These are phyloP conservation scores for Iodosphaeria phyllophila DNA, from an alignment of 2,329 filamentous ascomycete species.

Conservation along the genomic window DNA sequence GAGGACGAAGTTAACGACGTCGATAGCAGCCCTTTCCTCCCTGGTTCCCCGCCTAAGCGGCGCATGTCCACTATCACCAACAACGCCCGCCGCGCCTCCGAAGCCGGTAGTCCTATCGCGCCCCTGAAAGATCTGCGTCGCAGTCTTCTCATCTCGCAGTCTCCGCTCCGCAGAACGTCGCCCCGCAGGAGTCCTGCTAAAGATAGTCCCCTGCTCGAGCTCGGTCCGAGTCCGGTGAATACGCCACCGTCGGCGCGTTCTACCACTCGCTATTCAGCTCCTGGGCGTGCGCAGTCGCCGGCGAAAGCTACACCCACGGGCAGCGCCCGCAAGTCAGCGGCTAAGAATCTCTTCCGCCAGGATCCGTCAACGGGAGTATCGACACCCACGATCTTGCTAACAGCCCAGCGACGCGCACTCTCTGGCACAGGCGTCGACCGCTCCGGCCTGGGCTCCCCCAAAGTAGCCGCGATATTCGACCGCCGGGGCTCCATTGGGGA, in stretches of 20 bases:
- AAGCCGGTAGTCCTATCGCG: constrained; percentile 33
- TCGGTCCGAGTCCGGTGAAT: too few species aligned
- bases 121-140: constrained; percentile 29
- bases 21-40: constrained; percentile 21
- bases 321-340: too few species aligned
- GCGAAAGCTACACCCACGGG: too few species aligned
- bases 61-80: constrained; percentile 11
- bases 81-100: constrained; percentile 21
- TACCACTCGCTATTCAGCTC: constrained; percentile 17
- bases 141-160: too few species aligned
- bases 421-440: constrained; percentile 54
- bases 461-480: constrained; percentile 51
- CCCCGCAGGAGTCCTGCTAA: too few species aligned
- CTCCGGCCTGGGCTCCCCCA: constrained; percentile 56
- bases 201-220: too few species aligned
- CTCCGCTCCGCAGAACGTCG: too few species aligned
- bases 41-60: constrained; percentile 16
- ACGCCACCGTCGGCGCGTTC: too few species aligned
- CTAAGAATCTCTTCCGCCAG: constrained; percentile 13
- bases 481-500: constrained; percentile 55
- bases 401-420: constrained; percentile 37
- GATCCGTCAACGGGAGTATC: constrained; percentile 28
- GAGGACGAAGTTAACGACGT: constrained; percentile 35
- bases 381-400: constrained; percentile 46
- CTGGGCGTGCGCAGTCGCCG: constrained; percentile 2